A percentile compares a stretch with the other conserved stretches of the same genome.
phyloP scores from a whole-genome alignment of 148 eudicot genomes.

The Gaultheria prostrata region DNA sequence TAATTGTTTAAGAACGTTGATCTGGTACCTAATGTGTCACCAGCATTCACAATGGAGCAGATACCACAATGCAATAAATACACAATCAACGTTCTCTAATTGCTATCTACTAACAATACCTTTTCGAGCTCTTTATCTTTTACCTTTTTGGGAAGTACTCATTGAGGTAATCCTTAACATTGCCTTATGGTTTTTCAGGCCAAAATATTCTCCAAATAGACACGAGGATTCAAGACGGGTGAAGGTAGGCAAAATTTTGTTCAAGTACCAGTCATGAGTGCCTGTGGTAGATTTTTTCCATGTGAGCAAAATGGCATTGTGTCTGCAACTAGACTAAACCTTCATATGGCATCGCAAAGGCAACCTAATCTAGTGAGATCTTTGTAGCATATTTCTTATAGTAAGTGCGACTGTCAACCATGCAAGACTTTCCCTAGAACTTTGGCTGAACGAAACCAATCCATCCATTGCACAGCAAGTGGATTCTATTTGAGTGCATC shows the following conservation, averaged over 20 bases:
- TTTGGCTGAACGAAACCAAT: background rate
- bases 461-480: background rate
- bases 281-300: background rate
- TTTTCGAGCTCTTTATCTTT: background rate
- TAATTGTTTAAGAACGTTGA: background rate
- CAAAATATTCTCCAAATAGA: background rate
- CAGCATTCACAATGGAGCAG: background rate
- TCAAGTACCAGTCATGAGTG: background rate
- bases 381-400: background rate
- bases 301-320: background rate
- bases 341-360: background rate
- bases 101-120: background rate
- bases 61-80: background rate
- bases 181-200: background rate
- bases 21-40: background rate
- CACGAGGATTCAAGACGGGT: background rate
- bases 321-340: background rate
- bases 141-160: background rate
- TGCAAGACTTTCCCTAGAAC: background rate
- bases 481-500: background rate
- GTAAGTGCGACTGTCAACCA: background rate
- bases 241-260: background rate
- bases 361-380: background rate
- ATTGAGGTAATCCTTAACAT: background rate
- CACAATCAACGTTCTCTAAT: background rate